These are phyloP conservation scores for Gossypium laxum DNA, from an alignment of 441 rosid genomes.

Conservation along the genomic window DNA sequence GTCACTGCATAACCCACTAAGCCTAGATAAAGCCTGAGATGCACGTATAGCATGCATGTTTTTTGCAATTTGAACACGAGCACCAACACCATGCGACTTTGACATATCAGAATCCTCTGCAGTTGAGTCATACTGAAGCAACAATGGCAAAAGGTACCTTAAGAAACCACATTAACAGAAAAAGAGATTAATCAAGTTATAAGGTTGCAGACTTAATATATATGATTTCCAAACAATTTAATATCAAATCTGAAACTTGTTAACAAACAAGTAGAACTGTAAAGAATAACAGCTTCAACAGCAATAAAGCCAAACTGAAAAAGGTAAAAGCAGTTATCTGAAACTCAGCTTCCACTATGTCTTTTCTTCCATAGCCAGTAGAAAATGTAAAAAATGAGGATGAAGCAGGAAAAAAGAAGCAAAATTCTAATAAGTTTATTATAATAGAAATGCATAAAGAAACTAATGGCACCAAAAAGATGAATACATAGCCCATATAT, in stretches of 20 bases:
- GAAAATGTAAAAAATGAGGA: background rate
- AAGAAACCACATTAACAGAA: slow-evolving; percentile 20
- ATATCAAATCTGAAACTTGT: background rate
- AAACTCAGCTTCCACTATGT: background rate
- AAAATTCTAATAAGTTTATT: background rate
- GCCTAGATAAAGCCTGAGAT: slow-evolving; percentile 81
- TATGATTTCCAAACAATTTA: background rate
- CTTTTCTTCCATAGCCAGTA: background rate
- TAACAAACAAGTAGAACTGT: background rate
- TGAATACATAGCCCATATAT: background rate
- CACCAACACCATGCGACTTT: slow-evolving; percentile 90
- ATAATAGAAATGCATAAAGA: background rate
- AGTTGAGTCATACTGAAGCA: slow-evolving; percentile 97
- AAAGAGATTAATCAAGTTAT: background rate
- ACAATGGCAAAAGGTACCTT: slow-evolving; percentile 89
- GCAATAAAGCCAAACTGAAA: background rate
- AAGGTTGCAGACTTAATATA: background rate
- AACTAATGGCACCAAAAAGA: background rate
- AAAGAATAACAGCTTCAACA: background rate
- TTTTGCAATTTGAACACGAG: slow-evolving; percentile 92
- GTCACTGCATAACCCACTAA: slow-evolving; percentile 72
- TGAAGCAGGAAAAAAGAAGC: background rate
- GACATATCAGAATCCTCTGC: slow-evolving; percentile 70
- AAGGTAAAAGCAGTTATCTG: background rate
- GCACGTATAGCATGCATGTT: slow-evolving; percentile 87